phyloP scores from a whole-genome alignment of 331 rosid genomes.

The Saraca asoca region DNA sequence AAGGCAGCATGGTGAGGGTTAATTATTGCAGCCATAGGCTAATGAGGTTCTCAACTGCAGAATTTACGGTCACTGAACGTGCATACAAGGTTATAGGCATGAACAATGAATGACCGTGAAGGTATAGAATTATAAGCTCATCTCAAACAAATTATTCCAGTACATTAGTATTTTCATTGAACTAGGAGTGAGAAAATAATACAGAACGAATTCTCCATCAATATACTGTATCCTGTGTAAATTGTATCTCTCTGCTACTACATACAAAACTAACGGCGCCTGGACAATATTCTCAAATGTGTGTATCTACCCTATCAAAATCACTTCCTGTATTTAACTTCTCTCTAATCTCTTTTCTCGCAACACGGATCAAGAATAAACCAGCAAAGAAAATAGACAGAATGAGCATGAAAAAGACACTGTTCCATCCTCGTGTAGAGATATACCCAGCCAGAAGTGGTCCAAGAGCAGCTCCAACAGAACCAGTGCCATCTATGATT shows the following conservation, averaged over 20 bases:
- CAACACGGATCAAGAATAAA: conserved; percentile 62
- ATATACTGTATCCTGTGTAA: neutral
- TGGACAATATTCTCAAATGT: conserved; percentile 16
- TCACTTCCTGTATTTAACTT: conserved; percentile 57
- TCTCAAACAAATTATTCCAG: neutral
- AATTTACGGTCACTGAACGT: neutral
- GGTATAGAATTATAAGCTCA: neutral
- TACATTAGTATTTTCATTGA: neutral
- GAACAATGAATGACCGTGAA: conserved; percentile 2
- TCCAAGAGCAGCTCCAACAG: conserved; percentile 94
- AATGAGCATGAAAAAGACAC: conserved; percentile 78
- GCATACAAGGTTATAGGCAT: neutral
- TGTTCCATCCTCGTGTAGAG: conserved; percentile 84
- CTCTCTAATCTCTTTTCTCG: conserved; percentile 66
- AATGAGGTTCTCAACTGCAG: neutral
- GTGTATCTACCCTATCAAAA: conserved; percentile 33
- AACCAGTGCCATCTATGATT: conserved; percentile 96
- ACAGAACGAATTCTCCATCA: conserved; percentile 8
- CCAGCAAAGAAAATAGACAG: conserved; percentile 67
- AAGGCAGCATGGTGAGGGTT: too few relatives aligned
- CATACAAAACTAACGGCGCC: neutral
- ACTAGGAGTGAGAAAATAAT: conserved; percentile 12
- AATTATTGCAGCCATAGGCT: neutral
- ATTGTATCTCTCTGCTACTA: neutral
- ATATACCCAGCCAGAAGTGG: conserved; percentile 93